Evolutionary conservation across 176 grass and related monocot genomes (phyloP), one percentile per base, ranked within the genome.

Genomic region (Triticum urartu): DNA sequence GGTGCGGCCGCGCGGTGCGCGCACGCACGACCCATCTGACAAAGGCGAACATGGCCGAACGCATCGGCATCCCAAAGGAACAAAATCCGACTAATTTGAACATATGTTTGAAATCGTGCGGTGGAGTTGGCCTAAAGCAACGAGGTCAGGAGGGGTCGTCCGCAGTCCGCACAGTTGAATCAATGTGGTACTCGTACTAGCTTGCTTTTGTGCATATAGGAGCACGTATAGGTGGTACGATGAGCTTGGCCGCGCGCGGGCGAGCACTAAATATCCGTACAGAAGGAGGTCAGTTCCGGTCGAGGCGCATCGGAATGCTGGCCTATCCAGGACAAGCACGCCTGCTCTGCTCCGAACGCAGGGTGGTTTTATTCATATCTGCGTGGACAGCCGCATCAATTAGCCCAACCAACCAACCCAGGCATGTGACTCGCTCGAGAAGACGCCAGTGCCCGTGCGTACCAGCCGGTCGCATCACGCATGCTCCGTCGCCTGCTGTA

Each of bases 251-350:
- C 9, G 12, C 7, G 34, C 13, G 81, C 68, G 36, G 52, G 1
- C 1, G 69, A 84, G 54, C 69, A 32, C 9, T 47, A 5, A 17
- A 64, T 12, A 43, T 14, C 5, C 72, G 83, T 85, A 85, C 83
- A 18, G 0, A 30, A 3, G 4, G 60, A 2, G 3, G 70, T 60
- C 82, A 84, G 71, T 5, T 17, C 33, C 75, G 83, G 72, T 85
- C 39, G 83, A 85, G 60, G 72, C 72, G 83, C 83, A 85, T 85
- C 72, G 83, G 72, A 85, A 85, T 85, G 83, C 83, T 85, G 36
- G 24, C 52, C 15, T n/a, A 58, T 33, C 17, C 79, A 82, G 79
- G 63, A 81, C 64, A 68, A 7, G 40, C 63, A 7, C 7, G 40
- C 32, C 33, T 79, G 76, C 25, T 9, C 14, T 79, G 76, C 15